Evolutionary conservation across 2,329 filamentous ascomycete species (phyloP), one percentile per base, ranked within the genome.

Genomic region (Scytalidium lignicola): DNA sequence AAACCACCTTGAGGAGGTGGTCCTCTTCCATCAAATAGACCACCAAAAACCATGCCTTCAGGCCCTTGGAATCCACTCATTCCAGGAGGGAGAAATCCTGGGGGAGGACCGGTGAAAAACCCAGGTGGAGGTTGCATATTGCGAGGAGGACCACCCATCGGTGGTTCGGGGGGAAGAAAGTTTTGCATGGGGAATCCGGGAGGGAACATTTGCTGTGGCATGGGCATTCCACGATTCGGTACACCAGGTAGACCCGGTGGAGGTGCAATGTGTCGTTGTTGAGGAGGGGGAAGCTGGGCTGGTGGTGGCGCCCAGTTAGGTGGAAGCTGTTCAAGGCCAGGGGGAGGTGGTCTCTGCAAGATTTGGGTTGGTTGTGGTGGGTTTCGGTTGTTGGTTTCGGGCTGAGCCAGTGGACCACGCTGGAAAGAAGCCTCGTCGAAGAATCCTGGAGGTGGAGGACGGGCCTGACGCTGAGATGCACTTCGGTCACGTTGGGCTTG

Each of bases 301-400:
- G 48, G 41, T 26, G 47, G 46, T 44, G 48, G 71, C 68, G 80
- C 73, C 70, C 77, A 81, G 50, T 67, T 74, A 17, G 74, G 78
- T 17, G 75, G 77, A 68, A 84, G 76, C 58, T 79, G 76, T 42
- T 74, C 80, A 39, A 85, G 67, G 7, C 82, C 81, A 2, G 79
- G 79, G 17, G 74, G 78, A 13, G 74, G 76, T n/a, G 79, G 80
- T 5, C 81, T 78, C 64, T 85, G 81, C 19, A 85, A 65, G 47
- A 85, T 85, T 61, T 85, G 81, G 3, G 80, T 83, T 3, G 79
- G 80, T 55, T 80, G 78, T 50, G 73, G 74, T 21, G 70, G 70
- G 42, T 59, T 57, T 20, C 52, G 54, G 32, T 49, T n/a, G 29
- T 57, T 55, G 46, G 55, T 46, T 29, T 64, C 62, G 43, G 62